Base-by-base conservation (phyloP, 2,329 filamentous ascomycete species). In the Drechslerella coelobrocha region DNA sequence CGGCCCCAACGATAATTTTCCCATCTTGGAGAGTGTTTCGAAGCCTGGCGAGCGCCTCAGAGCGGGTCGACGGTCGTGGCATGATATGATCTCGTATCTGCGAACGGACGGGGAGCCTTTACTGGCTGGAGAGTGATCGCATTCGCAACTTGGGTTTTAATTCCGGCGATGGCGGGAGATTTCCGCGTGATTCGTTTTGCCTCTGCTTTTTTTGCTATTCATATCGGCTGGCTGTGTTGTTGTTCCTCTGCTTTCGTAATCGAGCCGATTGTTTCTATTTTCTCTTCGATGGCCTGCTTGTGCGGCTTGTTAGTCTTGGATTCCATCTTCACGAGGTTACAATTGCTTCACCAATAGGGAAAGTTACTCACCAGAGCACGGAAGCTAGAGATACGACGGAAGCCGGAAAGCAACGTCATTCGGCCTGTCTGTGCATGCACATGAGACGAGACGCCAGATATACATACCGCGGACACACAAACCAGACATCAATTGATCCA, bases 1-100 rank as follows among this genome's bases (percentile, higher is more conserved):
- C 59, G 1, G 59, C 59, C n/a, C 59, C 59, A 19, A 62, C 29
- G 23, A 62, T 62, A 17, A 62, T 48, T n/a, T 65, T 65, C 29
- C 61, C 61, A 56, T 56, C 19, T 41, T 43, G 51, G 31, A 65
- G 61, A 23, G 43, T 65, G 23, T 31, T 45, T 51, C 43, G 52
- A 29, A 57, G 52, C 45, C 43, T 57, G 29, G 23, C 31, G 21
- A 56, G 52, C 14, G 52, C 61, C 34, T 65, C 61, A 17, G 61
- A 65, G 27, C 61, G 52, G 23, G 52, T 57, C 21, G 54, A 51
- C n/a, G 61, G 61, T 34, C 43, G 61, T 37, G 52, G 52, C 51
- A 65, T 56, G 39, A 29, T 56, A 65, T 56, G 39, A 29, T 56
- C 41, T 17, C 5, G 17, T 26, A 17, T 17, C 39, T 19, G 19